phyloP scores from a whole-genome alignment of 805 yeast genomes.

The Spathaspora arborariae region DNA sequence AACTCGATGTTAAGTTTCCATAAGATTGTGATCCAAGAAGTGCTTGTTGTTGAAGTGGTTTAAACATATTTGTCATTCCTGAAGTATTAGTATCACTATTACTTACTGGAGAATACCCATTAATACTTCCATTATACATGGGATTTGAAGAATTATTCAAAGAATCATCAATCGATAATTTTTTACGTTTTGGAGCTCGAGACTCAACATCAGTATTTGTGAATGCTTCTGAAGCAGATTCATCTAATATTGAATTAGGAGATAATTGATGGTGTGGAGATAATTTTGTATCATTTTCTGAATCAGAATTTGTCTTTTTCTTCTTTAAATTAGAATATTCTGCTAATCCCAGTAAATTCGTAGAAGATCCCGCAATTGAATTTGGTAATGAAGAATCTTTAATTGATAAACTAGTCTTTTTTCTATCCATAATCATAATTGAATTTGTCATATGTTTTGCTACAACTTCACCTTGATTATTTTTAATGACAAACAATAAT shows the following conservation, averaged over 20 bases:
- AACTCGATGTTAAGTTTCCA: not conserved
- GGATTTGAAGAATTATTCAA: constrained; percentile 31
- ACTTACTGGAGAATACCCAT: constrained; percentile 43
- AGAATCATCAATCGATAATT: constrained; percentile 45
- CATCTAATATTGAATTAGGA: constrained; percentile 55
- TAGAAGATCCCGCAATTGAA: constrained; percentile 18
- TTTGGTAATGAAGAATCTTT: constrained; percentile 11
- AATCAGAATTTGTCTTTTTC: constrained; percentile 10
- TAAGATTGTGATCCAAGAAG: constrained; percentile 3
- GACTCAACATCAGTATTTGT: constrained; percentile 32
- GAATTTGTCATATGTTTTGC: constrained; percentile 71
- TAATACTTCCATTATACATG: constrained; percentile 36
- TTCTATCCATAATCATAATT: constrained; percentile 92
- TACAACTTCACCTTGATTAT: constrained; percentile 56
- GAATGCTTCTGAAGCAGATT: constrained; percentile 52
- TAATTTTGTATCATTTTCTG: constrained; percentile 5
- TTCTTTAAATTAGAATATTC: constrained; percentile 4
- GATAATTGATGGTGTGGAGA: constrained; percentile 42
- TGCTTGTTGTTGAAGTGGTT: constrained; percentile 3
- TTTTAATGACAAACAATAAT: constrained; percentile 62
- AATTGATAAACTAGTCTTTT: constrained; percentile 43
- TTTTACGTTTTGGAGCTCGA: constrained; percentile 46
- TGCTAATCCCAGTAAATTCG: constrained; percentile 14
- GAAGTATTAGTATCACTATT: constrained; percentile 42
- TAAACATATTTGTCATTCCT: constrained; percentile 12